phyloP scores from a whole-genome alignment of 345 rosid species.

The Alliaria petiolata region DNA sequence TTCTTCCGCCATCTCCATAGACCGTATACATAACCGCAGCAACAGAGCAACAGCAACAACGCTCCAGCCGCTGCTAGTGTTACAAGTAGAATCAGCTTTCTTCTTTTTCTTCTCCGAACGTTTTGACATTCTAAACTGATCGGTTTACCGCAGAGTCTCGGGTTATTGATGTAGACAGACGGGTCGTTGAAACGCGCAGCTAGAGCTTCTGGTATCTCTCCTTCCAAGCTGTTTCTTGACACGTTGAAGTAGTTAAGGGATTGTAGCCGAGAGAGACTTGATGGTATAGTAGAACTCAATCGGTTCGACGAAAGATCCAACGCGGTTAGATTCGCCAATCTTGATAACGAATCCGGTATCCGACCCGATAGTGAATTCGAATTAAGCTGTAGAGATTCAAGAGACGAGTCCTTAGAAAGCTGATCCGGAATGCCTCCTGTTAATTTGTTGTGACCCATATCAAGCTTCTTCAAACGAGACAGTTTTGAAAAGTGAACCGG shows the following conservation, averaged over 20 bases:
- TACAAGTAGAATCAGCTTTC: slow-evolving; percentile 48
- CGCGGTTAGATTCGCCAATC: slow-evolving; percentile 38
- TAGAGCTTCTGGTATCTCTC: slow-evolving; percentile 61
- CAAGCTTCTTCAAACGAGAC: slow-evolving; percentile 58
- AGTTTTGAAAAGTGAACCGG: slow-evolving; percentile 50
- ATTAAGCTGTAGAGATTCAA: slow-evolving; percentile 47
- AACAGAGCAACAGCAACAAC: slow-evolving; percentile 45
- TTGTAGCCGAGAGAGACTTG: slow-evolving; percentile 49
- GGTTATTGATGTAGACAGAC: slow-evolving; percentile 52
- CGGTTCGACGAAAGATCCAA: slow-evolving; percentile 65
- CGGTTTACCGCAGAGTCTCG: slow-evolving; percentile 70
- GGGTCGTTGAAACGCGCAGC: slow-evolving; percentile 53
- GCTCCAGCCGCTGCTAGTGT: slow-evolving; percentile 46
- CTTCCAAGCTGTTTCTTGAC: slow-evolving; percentile 65
- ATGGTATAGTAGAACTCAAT: slow-evolving; percentile 56
- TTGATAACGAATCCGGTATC: slow-evolving; percentile 62
- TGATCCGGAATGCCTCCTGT: slow-evolving; percentile 55
- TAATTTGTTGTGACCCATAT: slow-evolving; percentile 52
- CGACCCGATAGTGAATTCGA: slow-evolving; percentile 49
- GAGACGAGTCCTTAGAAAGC: slow-evolving; percentile 46
- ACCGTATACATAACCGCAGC: slow-evolving; percentile 59
- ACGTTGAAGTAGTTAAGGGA: slow-evolving; percentile 54
- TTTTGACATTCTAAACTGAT: slow-evolving; percentile 48
- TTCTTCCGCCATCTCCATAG: slow-evolving; percentile 65
- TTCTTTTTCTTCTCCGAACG: slow-evolving; percentile 51